Base-by-base conservation (phyloP, 1,284 basidiomycete genomes). In the Ceratobasidium sp. region DNA sequence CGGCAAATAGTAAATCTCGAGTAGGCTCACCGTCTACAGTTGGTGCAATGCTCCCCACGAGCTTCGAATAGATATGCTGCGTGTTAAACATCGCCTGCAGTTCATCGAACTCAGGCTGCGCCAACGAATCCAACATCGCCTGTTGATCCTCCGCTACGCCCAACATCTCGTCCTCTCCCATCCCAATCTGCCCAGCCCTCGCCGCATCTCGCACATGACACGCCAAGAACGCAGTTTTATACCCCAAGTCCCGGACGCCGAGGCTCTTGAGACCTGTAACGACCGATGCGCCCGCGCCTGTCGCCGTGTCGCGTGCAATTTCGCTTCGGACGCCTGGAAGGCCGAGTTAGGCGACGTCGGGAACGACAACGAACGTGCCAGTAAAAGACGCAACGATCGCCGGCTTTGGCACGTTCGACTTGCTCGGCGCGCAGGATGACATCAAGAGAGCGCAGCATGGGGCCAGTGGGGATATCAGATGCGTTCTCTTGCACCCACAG, bases 311-410 rank as follows among this genome's bases (percentile, higher is more conserved):
- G 59, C 97, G 88, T 85, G 96, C 94, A 79, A 99, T 89, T 83
- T 98, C 92, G 0, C 95, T 90, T 82, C 96, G 97, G 50, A 98
- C 97, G 22, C 98, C 98, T 0, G 97, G 97, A 17, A 99, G 84
- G 15, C 97, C 96, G 31, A 99, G 89, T 82, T 98, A 97, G 76
- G 96, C 94, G 45, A 99, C 97, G 83, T 99, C 98, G 0, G 98
- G 98, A 0, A 99, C 96, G 66, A 99, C 98, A 78, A 99, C 97
- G 83, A 99, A 99, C 0, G 96, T 94, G 17, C 98, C 98, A 2
- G 96, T 98, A 82, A 99, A 99, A 99, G 53, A 97, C 92, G 83
- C 96, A 98, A 84, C 98, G 99, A 85, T 99, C 98, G 80, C 98
- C 98, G 0, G 98, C 97, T 83, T 99, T 99, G 36, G 97, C 98